phyloP scores from a whole-genome alignment of 2,329 filamentous ascomycete genomes.

The Paecilomyces sp. region DNA sequence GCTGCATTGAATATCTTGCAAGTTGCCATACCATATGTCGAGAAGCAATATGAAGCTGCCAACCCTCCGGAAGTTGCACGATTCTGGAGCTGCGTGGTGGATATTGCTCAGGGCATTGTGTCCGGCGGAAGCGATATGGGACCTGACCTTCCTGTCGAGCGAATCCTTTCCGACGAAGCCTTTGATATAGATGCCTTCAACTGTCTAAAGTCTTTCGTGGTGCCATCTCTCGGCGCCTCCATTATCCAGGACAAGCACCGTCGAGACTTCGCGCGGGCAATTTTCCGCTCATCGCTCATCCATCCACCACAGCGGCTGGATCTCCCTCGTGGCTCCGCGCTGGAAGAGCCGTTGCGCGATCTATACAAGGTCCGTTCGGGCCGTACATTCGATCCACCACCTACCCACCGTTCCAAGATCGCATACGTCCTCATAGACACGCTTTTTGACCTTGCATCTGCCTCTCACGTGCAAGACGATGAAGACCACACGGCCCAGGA shows the following conservation, averaged over 20 bases:
- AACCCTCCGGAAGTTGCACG: slow-evolving; percentile 38
- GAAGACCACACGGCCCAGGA: neutral
- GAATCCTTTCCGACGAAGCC: slow-evolving; percentile 61
- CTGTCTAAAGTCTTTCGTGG: slow-evolving; percentile 59
- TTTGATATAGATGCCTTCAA: slow-evolving; percentile 75
- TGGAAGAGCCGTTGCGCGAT: slow-evolving; percentile 49
- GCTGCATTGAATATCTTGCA: slow-evolving; percentile 62
- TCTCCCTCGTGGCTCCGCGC: slow-evolving; percentile 40
- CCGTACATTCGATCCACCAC: slow-evolving; percentile 61
- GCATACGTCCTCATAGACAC: slow-evolving; percentile 75
- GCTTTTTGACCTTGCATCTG: slow-evolving; percentile 61
- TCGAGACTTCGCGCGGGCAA: slow-evolving; percentile 61
- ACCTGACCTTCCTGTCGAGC: slow-evolving; percentile 29
- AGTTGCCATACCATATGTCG: slow-evolving; percentile 56
- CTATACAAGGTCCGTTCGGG: slow-evolving; percentile 63
- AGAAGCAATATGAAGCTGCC: slow-evolving; percentile 28
- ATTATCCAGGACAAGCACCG: slow-evolving; percentile 61
- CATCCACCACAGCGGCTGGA: slow-evolving; percentile 61
- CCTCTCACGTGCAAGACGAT: slow-evolving; percentile 20
- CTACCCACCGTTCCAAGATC: slow-evolving; percentile 63
- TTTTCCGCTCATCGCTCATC: slow-evolving; percentile 78
- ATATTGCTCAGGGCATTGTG: slow-evolving; percentile 62
- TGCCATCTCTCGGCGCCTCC: slow-evolving; percentile 62
- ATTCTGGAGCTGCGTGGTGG: slow-evolving; percentile 66
- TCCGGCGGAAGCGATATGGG: slow-evolving; percentile 53